Conservation (phyloP, 106 monocot genomes). For the Triglochin maritima region DNA sequence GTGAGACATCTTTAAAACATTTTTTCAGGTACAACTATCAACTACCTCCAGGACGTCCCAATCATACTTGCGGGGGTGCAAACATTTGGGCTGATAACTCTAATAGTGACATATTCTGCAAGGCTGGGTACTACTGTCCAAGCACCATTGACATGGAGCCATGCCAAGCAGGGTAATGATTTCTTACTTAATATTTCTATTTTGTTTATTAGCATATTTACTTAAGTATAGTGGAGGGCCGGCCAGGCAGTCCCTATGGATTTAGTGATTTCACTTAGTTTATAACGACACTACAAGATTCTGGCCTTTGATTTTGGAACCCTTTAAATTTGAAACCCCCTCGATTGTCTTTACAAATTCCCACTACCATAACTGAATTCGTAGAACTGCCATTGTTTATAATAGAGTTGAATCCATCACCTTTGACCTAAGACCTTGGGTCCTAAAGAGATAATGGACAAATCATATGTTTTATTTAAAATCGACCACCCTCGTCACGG, state of each 20-base stretch:
- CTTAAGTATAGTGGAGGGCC: not conserved
- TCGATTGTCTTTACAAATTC: no score
- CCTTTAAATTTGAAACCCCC: no score
- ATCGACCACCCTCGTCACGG: not conserved
- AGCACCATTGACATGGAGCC: constrained; percentile 52
- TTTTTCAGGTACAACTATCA: constrained; percentile 74
- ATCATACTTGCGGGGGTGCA: constrained; percentile 81
- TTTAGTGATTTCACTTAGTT: no score
- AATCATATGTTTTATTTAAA: not conserved
- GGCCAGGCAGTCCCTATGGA: no score
- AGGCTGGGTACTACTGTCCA: constrained; percentile 82
- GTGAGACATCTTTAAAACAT: not conserved
- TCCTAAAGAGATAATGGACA: no score
- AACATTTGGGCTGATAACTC: constrained; percentile 66
- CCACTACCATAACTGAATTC: no score
- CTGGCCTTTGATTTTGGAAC: no score
- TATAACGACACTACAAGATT: no score
- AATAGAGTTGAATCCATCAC: no score
- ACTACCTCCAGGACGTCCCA: constrained; percentile 59
- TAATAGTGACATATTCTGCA: constrained; percentile 60
- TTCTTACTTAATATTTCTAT: not conserved
- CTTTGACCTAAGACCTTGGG: no score
- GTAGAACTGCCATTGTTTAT: no score
- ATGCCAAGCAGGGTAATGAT: constrained; percentile 71
- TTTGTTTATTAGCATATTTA: not conserved